Evolutionary conservation across 441 rosid species (phyloP).

Genomic region (Hura crepitans): DNA sequence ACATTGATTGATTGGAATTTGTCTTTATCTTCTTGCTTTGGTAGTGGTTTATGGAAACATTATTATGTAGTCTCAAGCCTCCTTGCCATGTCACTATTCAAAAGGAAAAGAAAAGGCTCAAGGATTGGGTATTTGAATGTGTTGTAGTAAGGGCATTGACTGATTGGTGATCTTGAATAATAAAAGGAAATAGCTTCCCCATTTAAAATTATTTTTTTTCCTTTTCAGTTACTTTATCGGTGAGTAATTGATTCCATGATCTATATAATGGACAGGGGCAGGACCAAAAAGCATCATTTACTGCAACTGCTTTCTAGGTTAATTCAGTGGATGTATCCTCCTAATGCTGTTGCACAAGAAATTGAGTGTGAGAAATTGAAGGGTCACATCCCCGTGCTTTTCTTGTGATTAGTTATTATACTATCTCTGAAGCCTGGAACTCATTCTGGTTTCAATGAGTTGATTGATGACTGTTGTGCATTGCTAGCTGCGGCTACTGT

Average conservation of each 20-base stretch:
- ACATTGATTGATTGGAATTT: background rate
- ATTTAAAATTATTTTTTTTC: constrained; percentile 4
- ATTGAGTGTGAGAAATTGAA: constrained; percentile 80
- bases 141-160: background rate
- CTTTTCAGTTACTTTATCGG: constrained; percentile 5
- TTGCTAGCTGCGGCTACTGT: constrained; percentile 77
- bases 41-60: background rate
- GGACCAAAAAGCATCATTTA: constrained; percentile 81
- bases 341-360: constrained; percentile 67
- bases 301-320: constrained; percentile 82
- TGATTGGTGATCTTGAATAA: background rate
- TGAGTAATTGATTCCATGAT: constrained; percentile 39
- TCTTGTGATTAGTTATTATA: constrained; percentile 23
- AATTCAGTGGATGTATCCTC: constrained; percentile 88
- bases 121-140: background rate
- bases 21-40: background rate
- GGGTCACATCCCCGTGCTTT: constrained; percentile 46
- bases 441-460: constrained; percentile 56
- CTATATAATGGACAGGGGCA: constrained; percentile 65
- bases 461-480: constrained; percentile 97
- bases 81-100: background rate
- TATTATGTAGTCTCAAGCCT: background rate
- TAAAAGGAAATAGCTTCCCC: background rate
- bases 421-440: constrained; percentile 23
- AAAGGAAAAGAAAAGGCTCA: constrained; percentile 6